These are phyloP conservation scores for Phytophthora cactorum DNA, from an alignment of 352 stramenopile species.

Conservation along the genomic window DNA sequence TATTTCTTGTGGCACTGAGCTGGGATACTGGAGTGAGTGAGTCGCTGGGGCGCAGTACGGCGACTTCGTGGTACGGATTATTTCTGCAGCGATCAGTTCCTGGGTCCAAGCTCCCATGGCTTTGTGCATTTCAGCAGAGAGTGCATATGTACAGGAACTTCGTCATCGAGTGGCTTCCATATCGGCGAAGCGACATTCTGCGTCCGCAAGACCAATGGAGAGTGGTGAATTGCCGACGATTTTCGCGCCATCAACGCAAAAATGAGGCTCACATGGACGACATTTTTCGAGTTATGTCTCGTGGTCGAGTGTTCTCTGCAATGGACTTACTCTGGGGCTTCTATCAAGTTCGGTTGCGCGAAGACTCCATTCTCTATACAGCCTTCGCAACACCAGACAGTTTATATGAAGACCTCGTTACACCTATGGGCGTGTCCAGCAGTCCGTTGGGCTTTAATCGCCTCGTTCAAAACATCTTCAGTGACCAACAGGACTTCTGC, in stretches of 20 bases:
- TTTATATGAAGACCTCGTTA: too few relatives aligned
- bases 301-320: background rate
- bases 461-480: too few relatives aligned
- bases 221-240: slow-evolving; percentile 2
- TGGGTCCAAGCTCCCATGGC: background rate
- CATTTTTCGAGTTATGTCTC: too few relatives aligned
- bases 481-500: too few relatives aligned
- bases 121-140: background rate
- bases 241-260: background rate
- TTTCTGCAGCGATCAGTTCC: background rate
- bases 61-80: background rate
- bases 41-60: background rate
- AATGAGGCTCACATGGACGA: too few relatives aligned
- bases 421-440: too few relatives aligned
- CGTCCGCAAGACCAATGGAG: background rate
- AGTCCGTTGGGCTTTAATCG: too few relatives aligned
- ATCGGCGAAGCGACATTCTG: background rate
- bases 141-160: background rate
- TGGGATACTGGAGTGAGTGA: too few relatives aligned
- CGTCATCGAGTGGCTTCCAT: slow-evolving; percentile 5
- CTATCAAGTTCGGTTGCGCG: too few relatives aligned
- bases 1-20: too few relatives aligned
- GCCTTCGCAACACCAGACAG: too few relatives aligned
- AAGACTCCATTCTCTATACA: too few relatives aligned
- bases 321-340: background rate